A percentile compares a stretch with the other conserved stretches of the same genome.
Conservation (phyloP, 129 eudicot species). For the Arctium lappa region DNA sequence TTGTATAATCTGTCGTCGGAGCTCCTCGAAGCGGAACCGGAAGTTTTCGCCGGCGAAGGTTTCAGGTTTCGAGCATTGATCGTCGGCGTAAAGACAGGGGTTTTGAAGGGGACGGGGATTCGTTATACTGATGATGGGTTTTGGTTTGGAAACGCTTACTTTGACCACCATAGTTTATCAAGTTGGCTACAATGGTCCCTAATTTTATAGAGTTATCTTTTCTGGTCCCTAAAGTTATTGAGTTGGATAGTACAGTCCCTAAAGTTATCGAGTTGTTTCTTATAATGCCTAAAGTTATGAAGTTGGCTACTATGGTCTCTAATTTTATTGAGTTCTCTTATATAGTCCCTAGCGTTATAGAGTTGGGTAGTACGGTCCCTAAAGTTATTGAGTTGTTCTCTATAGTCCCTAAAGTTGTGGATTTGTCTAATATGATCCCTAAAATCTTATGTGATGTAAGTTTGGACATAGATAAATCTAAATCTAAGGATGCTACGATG, state of each 20-base stretch:
- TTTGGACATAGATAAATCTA: background rate
- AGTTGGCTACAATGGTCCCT: slow-evolving; percentile 1
- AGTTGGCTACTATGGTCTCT: background rate
- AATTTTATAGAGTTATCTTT: background rate
- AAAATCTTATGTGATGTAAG: background rate
- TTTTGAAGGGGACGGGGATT: slow-evolving; percentile 13
- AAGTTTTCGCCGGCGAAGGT: slow-evolving; percentile 10
- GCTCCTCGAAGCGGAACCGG: background rate
- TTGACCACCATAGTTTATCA: background rate
- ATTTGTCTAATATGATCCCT: background rate
- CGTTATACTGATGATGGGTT: slow-evolving; percentile 14
- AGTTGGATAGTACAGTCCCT: background rate
- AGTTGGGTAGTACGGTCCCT: background rate
- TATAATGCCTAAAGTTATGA: background rate
- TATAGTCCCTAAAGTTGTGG: background rate
- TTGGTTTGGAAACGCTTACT: slow-evolving; percentile 7
- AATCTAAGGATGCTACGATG: background rate
- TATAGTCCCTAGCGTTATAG: background rate
- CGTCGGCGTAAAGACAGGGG: slow-evolving; percentile 28
- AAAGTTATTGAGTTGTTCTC: background rate
- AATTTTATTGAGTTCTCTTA: no score
- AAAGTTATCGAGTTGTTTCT: background rate
- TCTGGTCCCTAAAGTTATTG: background rate
- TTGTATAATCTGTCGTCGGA: background rate
- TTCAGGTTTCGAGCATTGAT: slow-evolving; percentile 19